Evolutionary conservation across 306 rosid species (phyloP).

Genomic region (Macrotyloma uniflorum): DNA sequence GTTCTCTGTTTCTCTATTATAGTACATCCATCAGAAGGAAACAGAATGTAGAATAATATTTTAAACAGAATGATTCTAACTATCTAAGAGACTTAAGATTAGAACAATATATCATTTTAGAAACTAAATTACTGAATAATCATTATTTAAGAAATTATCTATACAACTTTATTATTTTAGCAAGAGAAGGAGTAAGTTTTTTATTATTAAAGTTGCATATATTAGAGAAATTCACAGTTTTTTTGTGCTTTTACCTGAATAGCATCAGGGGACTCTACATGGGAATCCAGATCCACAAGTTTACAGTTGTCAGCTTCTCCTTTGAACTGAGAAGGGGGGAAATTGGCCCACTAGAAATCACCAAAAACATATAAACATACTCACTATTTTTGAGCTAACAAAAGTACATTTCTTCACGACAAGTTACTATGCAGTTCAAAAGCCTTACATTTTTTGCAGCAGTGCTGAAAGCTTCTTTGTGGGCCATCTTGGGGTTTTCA

Average conservation of each 20-base stretch:
- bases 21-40: too few relatives aligned
- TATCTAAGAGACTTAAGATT: too few relatives aligned
- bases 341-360: neutral
- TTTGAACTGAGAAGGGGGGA: neutral
- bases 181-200: too few relatives aligned
- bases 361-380: neutral
- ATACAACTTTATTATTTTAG: too few relatives aligned
- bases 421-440: neutral
- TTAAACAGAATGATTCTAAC: too few relatives aligned
- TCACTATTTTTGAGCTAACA: neutral
- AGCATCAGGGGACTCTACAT: neutral
- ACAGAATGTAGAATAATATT: too few relatives aligned
- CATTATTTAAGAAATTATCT: too few relatives aligned
- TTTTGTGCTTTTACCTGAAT: neutral
- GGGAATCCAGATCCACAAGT: neutral
- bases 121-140: too few relatives aligned
- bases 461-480: slow-evolving; percentile 14
- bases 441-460: slow-evolving; percentile 6
- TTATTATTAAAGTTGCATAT: neutral
- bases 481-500: neutral
- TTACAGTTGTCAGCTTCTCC: neutral
- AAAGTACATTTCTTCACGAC: neutral
- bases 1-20: too few relatives aligned
- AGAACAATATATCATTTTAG: too few relatives aligned
- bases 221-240: neutral